phyloP scores from a whole-genome alignment of 2,329 filamentous ascomycete species.

The Alternaria ventricosa region DNA sequence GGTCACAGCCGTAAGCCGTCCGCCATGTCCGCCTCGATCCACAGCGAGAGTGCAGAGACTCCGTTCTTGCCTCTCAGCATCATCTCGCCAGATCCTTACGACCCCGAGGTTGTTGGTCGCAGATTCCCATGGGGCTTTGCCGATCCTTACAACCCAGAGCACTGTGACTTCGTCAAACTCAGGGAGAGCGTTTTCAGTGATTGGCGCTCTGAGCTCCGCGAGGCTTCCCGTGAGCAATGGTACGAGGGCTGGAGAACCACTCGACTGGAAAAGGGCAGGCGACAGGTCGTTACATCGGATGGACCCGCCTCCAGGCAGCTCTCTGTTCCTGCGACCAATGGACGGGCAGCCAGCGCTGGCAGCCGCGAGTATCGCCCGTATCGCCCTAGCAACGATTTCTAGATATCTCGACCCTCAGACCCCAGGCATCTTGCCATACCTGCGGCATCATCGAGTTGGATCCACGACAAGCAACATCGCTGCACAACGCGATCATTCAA shows the following conservation, averaged over 20 bases:
- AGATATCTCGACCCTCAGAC: neutral
- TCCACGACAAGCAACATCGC: neutral
- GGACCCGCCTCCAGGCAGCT: conserved; percentile 35
- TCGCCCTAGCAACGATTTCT: conserved; percentile 29
- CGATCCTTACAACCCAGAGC: conserved; percentile 85
- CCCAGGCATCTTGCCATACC: neutral
- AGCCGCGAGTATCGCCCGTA: conserved; percentile 35
- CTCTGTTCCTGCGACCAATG: conserved; percentile 34
- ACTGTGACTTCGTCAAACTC: conserved; percentile 91
- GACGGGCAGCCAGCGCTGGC: conserved; percentile 44
- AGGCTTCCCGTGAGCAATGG: conserved; percentile 89
- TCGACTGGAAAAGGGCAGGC: conserved; percentile 48
- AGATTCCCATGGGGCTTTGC: conserved; percentile 97
- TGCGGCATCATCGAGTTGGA: neutral
- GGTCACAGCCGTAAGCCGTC: conserved; percentile 51
- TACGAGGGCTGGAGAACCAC: conserved; percentile 91
- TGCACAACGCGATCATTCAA: neutral
- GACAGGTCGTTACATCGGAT: conserved; percentile 38
- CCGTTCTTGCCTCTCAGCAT: conserved; percentile 89
- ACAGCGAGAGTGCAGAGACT: conserved; percentile 50
- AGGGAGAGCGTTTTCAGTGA: conserved; percentile 93
- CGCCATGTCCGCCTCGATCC: conserved; percentile 47
- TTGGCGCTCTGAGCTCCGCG: conserved; percentile 89
- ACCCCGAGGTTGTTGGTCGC: conserved; percentile 78
- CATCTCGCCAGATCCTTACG: conserved; percentile 91